Evolutionary conservation across 345 rosid genomes (phyloP), one percentile per base, ranked within the genome.

Genomic region (Iberis pinnata): DNA sequence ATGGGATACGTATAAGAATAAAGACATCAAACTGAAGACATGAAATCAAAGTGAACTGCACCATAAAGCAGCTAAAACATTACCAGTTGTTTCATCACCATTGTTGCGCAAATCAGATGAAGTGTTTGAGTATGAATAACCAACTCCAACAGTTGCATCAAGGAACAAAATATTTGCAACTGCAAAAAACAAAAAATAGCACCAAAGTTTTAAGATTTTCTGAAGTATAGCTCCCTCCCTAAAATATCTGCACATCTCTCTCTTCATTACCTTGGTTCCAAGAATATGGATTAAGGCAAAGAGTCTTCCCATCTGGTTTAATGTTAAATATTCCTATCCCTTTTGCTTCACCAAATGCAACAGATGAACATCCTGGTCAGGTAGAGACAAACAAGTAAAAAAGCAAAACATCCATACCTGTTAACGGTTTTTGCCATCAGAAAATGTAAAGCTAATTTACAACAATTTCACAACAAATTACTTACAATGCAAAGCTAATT

Each of bases 361-460:
- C 72, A 14, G 98, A 87, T 29, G 98, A 87, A 69, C 98, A 90
- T 58, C 98, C 98, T 49, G 98, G 98, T 49, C 98, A n/a, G n/a
- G n/a, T n/a, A n/a, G n/a, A n/a, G n/a, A n/a, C n/a, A n/a, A n/a
- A n/a, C n/a, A n/a, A n/a, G n/a, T n/a, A n/a, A n/a, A n/a, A n/a
- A n/a, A n/a, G n/a, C n/a, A 18, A 49, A 52, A 6, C 5, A 43
- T 31, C n/a, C n/a, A 38, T 56, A 88, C 98, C 95, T 85, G 93
- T 70, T 88, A 88, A 35, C 97, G 93, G 40, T 70, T 76, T 68
- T 85, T 92, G 16, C 78, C 93, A 80, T 92, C 96, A 12, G 82
- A 31, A 54, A 92, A 83, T 9, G 89, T 69, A n/a, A n/a, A n/a
- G n/a, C 26, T 10, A 19, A n/a, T 49, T n/a, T n/a, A n/a, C n/a